Conservation (phyloP, 2,329 filamentous ascomycete species). For the Phaeosphaeriaceae sp. region DNA sequence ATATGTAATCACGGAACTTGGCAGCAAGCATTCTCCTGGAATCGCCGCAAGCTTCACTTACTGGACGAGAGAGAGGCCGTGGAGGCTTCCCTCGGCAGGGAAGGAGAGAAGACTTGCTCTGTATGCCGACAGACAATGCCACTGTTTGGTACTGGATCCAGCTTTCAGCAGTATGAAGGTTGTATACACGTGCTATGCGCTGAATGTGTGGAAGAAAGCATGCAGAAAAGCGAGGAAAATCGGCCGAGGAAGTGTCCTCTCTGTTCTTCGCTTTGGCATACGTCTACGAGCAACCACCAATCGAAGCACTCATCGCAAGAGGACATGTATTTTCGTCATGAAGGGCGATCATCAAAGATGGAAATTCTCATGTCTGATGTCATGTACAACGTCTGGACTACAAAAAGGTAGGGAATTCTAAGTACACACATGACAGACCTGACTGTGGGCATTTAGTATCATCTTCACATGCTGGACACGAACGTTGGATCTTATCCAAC, state of each 20-base stretch:
- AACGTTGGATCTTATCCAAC: slow-evolving; percentile 32
- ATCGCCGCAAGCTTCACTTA: slow-evolving; percentile 38
- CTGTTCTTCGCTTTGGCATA: slow-evolving; percentile 24
- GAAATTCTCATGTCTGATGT: slow-evolving; percentile 42
- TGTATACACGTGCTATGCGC: slow-evolving; percentile 45
- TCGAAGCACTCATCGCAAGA: slow-evolving; percentile 14
- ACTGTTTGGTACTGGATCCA: slow-evolving; percentile 21
- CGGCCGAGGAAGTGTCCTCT: slow-evolving; percentile 25
- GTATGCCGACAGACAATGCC: slow-evolving; percentile 37
- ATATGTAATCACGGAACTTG: slow-evolving; percentile 60
- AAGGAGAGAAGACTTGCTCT: slow-evolving; percentile 41
- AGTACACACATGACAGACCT: neutral
- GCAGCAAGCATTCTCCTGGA: slow-evolving; percentile 55
- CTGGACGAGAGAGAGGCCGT: slow-evolving; percentile 48
- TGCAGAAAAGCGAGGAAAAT: slow-evolving; percentile 9
- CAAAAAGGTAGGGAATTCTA: slow-evolving; percentile 32
- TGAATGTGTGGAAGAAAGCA: slow-evolving; percentile 42
- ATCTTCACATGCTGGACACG: slow-evolving; percentile 43
- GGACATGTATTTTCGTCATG: slow-evolving; percentile 37
- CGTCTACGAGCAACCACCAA: neutral
- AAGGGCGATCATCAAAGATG: slow-evolving; percentile 46
- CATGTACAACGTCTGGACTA: slow-evolving; percentile 26
- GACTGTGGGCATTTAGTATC: slow-evolving; percentile 21
- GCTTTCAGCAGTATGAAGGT: slow-evolving; percentile 29
- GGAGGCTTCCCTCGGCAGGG: slow-evolving; percentile 25